Conservation (phyloP, 2,329 filamentous ascomycete species). For the Helicocarpus griseus region DNA sequence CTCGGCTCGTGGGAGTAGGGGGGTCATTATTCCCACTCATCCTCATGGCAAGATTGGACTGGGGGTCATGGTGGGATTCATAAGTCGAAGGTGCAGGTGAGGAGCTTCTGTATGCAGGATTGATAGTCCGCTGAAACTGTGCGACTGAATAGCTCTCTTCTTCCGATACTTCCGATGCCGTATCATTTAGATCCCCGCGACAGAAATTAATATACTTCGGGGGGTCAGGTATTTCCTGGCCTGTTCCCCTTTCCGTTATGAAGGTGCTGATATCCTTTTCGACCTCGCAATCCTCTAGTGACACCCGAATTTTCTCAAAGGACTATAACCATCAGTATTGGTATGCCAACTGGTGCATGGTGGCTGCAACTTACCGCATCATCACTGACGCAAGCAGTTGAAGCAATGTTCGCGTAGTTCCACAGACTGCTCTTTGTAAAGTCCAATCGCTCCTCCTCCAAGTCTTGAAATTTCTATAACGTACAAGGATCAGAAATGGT, state of each 20-base stretch:
- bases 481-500: slow-evolving; percentile 14
- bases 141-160: slow-evolving; percentile 93
- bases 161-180: slow-evolving; percentile 70
- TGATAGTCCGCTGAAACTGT: slow-evolving; percentile 90
- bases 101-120: slow-evolving; percentile 89
- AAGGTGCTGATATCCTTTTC: slow-evolving; percentile 87
- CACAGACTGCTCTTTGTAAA: slow-evolving; percentile 97
- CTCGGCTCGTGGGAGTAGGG: slow-evolving; percentile 38
- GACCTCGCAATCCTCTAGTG: slow-evolving; percentile 90
- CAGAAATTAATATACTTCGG: slow-evolving; percentile 99
- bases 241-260: slow-evolving; percentile 80
- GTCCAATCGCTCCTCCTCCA: slow-evolving; percentile 93
- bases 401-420: slow-evolving; percentile 96
- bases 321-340: slow-evolving; percentile 38
- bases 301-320: slow-evolving; percentile 90
- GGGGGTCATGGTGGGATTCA: slow-evolving; percentile 83
- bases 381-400: slow-evolving; percentile 94
- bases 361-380: slow-evolving; percentile 51
- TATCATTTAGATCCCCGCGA: slow-evolving; percentile 72
- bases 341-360: background rate
- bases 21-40: slow-evolving; percentile 43
- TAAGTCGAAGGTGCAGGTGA: slow-evolving; percentile 91
- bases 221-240: slow-evolving; percentile 93
- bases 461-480: slow-evolving; percentile 87
- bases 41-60: slow-evolving; percentile 61